Percentiles rank a stretch among this genome's conserved stretches.
These are phyloP conservation scores for Leccinum boreale DNA, from an alignment of 768 basidiomycete genomes.

Conservation along the genomic window DNA sequence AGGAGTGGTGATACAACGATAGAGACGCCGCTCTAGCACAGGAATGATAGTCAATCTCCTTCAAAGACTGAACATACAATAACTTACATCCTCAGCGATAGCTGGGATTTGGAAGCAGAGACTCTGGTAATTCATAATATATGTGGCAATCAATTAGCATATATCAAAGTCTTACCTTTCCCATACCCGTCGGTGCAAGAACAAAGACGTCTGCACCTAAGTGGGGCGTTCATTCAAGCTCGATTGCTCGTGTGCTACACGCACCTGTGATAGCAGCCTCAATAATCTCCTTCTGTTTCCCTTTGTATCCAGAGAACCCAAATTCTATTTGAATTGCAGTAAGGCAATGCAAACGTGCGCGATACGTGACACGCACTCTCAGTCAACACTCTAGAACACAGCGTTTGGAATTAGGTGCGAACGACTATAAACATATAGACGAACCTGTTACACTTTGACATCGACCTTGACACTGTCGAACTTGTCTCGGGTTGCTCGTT, in stretches of 20 bases:
- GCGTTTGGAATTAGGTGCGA: background rate
- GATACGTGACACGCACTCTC: constrained; percentile 17
- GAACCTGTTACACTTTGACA: constrained; percentile 16
- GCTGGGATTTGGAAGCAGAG: constrained; percentile 87
- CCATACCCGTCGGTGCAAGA: constrained; percentile 86
- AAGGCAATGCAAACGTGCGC: background rate
- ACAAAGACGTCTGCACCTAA: constrained; percentile 73
- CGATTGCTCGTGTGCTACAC: background rate
- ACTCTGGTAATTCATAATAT: constrained; percentile 44
- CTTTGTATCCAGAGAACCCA: constrained; percentile 65
- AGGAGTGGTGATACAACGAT: constrained; percentile 76
- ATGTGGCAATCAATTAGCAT: background rate
- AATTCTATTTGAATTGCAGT: constrained; percentile 48
- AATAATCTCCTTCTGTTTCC: constrained; percentile 74
- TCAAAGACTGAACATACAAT: background rate
- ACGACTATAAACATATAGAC: background rate
- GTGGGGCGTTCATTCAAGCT: background rate
- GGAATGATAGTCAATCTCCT: background rate
- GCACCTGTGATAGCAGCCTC: constrained; percentile 64
- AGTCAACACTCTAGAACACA: constrained; percentile 18
- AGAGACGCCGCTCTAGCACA: constrained; percentile 58
- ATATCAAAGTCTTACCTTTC: constrained; percentile 52
- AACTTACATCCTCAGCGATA: constrained; percentile 52
- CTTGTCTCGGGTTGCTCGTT: background rate
- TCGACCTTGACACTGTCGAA: background rate